phyloP scores from a whole-genome alignment of 1,284 basidiomycete genomes.

The Malassezia globosa region DNA sequence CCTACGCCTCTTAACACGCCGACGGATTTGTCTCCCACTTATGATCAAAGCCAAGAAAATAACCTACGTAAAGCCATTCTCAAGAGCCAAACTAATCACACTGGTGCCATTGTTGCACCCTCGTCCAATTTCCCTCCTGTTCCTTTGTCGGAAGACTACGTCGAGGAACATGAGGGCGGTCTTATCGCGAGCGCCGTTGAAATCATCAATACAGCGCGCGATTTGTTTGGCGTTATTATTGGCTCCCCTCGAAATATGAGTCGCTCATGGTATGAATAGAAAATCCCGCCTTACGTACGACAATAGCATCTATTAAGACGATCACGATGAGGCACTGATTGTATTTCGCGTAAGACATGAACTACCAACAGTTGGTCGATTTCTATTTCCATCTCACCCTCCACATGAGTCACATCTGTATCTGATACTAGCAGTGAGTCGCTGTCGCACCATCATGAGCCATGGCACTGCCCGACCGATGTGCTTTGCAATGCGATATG shows the following conservation, averaged over 20 bases:
- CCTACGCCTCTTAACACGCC: constrained; percentile 45
- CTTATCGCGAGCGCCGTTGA: constrained; percentile 39
- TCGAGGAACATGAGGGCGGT: constrained; percentile 42
- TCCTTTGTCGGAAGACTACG: constrained; percentile 41
- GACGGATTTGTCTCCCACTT: constrained; percentile 9
- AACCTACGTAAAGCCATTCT: too few species aligned
- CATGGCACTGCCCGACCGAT: too few species aligned
- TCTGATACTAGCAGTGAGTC: too few species aligned
- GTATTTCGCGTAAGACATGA: too few species aligned
- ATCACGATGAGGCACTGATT: too few species aligned
- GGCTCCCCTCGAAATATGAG: constrained; percentile 1
- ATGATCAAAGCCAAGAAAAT: background rate
- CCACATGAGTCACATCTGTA: too few species aligned
- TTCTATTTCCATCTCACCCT: too few species aligned
- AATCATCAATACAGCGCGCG: constrained; percentile 44
- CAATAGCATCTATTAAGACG: too few species aligned
- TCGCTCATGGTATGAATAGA: constrained; percentile 13
- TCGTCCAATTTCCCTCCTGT: constrained; percentile 33
- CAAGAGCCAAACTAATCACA: background rate
- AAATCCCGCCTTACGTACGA: too few species aligned
- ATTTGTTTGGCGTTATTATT: constrained; percentile 36
- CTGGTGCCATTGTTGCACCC: constrained; percentile 39
- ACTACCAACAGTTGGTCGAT: too few species aligned
- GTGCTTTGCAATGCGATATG: too few species aligned
- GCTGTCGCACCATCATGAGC: too few species aligned